These are phyloP conservation scores for Dothideomycetes sp. DNA, from an alignment of 2,329 filamentous ascomycete species.

Conservation along the genomic window DNA sequence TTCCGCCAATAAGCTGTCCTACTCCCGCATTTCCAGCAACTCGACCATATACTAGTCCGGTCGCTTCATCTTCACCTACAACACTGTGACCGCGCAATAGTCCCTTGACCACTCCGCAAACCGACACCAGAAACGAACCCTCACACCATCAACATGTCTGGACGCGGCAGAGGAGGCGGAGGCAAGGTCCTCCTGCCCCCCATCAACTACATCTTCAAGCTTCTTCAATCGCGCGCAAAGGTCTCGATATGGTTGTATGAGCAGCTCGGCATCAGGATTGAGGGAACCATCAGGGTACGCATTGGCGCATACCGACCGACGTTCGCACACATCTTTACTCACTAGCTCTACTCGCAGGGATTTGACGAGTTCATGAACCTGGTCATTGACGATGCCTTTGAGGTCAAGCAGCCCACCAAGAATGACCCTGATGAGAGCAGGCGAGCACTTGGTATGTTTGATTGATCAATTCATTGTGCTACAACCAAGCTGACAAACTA, in stretches of 20 bases:
- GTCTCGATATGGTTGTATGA: constrained; percentile 97
- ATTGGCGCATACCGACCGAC: constrained; percentile 7
- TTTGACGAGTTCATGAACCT: constrained; percentile 99
- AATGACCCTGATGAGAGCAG: constrained; percentile 64
- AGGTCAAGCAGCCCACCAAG: constrained; percentile 79
- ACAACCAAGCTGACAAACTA: constrained; percentile 6
- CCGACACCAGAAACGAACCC: no score
- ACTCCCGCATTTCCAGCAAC: no score
- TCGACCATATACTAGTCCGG: no score
- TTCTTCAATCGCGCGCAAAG: constrained; percentile 70
- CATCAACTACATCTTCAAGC: constrained; percentile 89
- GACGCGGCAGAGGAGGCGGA: constrained; percentile 41
- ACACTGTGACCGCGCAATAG: no score
- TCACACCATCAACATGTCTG: constrained; percentile 33
- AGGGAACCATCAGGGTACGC: constrained; percentile 85
- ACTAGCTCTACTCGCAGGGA: constrained; percentile 46
- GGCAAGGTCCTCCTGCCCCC: constrained; percentile 61
- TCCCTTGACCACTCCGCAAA: no score
- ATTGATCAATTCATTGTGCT: constrained; percentile 1
- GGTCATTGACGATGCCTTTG: constrained; percentile 87
- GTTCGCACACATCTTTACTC: constrained; percentile 6
- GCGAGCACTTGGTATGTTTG: constrained; percentile 67
- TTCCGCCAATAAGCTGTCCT: no score
- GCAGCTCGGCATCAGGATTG: constrained; percentile 85
- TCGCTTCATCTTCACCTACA: no score